Evolutionary conservation across 371 early-diverging fungal species (phyloP), one percentile per base, ranked within the genome.

Genomic region (Zopfochytrium polystomum): DNA sequence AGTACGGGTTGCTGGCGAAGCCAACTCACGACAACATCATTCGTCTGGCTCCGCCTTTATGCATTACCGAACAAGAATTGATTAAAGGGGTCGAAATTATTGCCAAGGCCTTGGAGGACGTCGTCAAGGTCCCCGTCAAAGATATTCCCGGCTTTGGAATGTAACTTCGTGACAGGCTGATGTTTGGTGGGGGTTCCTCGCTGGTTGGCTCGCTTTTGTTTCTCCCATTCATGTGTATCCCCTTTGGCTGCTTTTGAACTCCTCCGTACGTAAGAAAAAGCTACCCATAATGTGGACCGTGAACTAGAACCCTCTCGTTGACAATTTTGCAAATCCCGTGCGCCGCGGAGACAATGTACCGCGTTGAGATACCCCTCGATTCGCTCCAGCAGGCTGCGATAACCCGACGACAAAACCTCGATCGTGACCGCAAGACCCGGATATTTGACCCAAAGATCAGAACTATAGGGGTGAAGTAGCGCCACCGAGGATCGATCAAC

Each of bases 21-120:
- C 98, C 96, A 35, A 98, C 98, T n/a, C 98, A 98, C 80, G 84
- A 86, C 58, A 94, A 91, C 82, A 96, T 98, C 71, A 98, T 98
- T 62, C 91, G 98, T 29, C 80, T 98, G 32, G 81, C 98, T 2
- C 98, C 98, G 42, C 96, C 96, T 47, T 86, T 98, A 45, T 85
- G 85, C 75, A 96, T 98, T 66, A 90, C 88, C 6, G 92, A 93
- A 60, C 89, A 88, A 65, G 88, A 98, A 67, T 73, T 96, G 18
- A 73, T 81, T 73, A 73, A 86, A 33, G 91, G 91, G 58, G 85
- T 90, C 25, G 78, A 82, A 20, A 93, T 94, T 60, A 94, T 98
- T 67, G 85, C 77, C 54, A 70, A 79, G 52, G 83, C 87, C 23
- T 68, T 97, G 38, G 67, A 68, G 32, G 93, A 95, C 29, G 71